Conservation (phyloP, 2,329 filamentous ascomycete genomes). For the Arthrinium puccinioides region DNA sequence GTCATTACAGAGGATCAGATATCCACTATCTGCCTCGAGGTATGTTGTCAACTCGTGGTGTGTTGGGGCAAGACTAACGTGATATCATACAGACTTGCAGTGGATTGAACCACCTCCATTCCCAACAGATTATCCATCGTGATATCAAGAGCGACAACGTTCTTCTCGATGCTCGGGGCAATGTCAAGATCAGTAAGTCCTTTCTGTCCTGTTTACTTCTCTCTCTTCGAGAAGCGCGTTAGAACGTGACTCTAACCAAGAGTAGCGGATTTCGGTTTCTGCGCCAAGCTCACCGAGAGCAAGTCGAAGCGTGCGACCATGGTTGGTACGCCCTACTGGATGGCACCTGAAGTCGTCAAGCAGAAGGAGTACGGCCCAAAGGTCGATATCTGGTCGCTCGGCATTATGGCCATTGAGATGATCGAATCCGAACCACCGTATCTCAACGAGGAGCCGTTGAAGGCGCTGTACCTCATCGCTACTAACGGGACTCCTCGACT, state of each 20-base stretch:
- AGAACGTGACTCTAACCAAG: not conserved
- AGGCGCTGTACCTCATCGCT: constrained; percentile 94
- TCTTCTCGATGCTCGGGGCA: constrained; percentile 83
- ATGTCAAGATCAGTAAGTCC: constrained; percentile 91
- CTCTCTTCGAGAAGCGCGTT: too few species aligned
- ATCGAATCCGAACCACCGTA: constrained; percentile 98
- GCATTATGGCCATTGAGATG: constrained; percentile 99
- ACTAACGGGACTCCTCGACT: constrained; percentile 94
- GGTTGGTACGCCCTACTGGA: constrained; percentile 99
- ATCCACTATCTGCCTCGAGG: constrained; percentile 93
- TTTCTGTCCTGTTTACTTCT: too few species aligned
- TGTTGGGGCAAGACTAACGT: constrained; percentile 7
- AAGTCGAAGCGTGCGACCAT: constrained; percentile 97
- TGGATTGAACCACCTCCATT: constrained; percentile 88
- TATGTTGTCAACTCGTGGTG: too few species aligned
- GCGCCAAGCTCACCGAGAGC: constrained; percentile 93
- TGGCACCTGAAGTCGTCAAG: constrained; percentile 98
- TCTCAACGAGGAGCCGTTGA: constrained; percentile 93
- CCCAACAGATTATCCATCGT: constrained; percentile 94
- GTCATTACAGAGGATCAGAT: constrained; percentile 95
- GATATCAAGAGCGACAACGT: constrained; percentile 99
- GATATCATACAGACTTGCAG: constrained; percentile 69
- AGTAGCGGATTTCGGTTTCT: constrained; percentile 95
- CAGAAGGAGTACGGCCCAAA: constrained; percentile 98
- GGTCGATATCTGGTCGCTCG: constrained; percentile 97